Evolutionary conservation across 148 eudicot genomes (phyloP).

Genomic region (Chenopodium suecicum): DNA sequence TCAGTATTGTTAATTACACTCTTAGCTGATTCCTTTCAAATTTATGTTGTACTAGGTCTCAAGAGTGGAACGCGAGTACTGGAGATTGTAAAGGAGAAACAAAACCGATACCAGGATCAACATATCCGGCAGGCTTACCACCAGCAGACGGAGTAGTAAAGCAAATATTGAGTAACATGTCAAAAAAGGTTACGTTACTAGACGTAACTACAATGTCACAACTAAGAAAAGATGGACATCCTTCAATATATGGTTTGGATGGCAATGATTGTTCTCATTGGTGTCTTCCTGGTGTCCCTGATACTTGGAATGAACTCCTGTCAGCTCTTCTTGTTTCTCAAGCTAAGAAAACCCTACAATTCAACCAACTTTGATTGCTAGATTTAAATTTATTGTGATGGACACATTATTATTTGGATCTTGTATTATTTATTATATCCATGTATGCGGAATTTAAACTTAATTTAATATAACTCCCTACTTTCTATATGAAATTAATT

Average conservation of each 20-base stretch:
- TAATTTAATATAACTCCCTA: too few species aligned
- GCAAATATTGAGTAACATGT: constrained; percentile 32
- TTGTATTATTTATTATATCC: too few species aligned
- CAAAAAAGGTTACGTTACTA: constrained; percentile 33
- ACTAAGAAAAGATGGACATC: constrained; percentile 59
- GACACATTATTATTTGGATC: too few species aligned
- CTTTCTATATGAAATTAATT: too few species aligned
- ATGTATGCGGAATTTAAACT: too few species aligned
- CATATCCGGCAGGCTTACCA: constrained; percentile 30
- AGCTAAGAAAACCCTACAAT: background rate
- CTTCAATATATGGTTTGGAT: constrained; percentile 35
- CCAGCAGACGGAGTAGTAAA: constrained; percentile 31
- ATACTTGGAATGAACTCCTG: constrained; percentile 52
- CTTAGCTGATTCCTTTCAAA: too few species aligned
- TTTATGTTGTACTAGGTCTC: constrained; percentile 17
- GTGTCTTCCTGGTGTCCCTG: constrained; percentile 70
- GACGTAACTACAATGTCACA: constrained; percentile 48
- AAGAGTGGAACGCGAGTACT: constrained; percentile 40
- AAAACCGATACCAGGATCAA: constrained; percentile 30
- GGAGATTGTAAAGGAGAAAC: constrained; percentile 38
- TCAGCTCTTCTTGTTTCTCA: constrained; percentile 25
- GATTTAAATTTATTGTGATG: too few species aligned
- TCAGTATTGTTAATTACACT: too few species aligned
- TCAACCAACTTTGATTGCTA: background rate
- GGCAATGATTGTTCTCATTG: constrained; percentile 63